A percentile compares a stretch with the other conserved stretches of the same genome.
phyloP scores from a whole-genome alignment of 208 protist genomes.

The Acanthamoeba castellanii region DNA sequence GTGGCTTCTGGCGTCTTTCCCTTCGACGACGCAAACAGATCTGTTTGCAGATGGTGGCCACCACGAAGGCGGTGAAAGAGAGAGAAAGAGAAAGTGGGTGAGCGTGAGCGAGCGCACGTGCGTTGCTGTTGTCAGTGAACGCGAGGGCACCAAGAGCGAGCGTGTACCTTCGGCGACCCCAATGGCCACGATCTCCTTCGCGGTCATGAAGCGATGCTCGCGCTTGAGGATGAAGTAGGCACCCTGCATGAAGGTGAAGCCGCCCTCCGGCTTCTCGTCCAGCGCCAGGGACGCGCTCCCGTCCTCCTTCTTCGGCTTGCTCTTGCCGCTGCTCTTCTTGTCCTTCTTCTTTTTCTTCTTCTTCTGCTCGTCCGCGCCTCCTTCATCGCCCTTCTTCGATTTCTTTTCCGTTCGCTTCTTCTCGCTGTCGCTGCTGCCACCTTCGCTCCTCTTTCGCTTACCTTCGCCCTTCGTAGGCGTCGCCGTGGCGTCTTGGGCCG shows the following conservation, averaged over 20 bases:
- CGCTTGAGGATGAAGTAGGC: constrained; percentile 33
- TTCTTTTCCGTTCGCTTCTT: neutral
- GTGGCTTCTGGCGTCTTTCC: constrained; percentile 13
- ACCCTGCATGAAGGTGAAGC: constrained; percentile 18
- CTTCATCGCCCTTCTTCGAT: neutral
- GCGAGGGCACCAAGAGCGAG: neutral
- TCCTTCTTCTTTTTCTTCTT: neutral
- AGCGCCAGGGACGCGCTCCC: neutral
- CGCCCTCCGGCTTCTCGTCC: constrained; percentile 16
- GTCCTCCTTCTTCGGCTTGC: constrained; percentile 12
- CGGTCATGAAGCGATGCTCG: constrained; percentile 44
- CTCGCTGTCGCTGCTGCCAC: neutral
- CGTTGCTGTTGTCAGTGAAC: neutral
- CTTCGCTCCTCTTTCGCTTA: neutral
- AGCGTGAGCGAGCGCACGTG: too few relatives aligned
- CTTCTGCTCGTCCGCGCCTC: neutral
- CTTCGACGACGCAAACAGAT: constrained; percentile 9
- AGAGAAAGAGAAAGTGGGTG: neutral
- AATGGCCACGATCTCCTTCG: constrained; percentile 17
- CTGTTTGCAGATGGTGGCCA: neutral
- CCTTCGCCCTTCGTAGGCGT: neutral
- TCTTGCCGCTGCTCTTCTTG: neutral
- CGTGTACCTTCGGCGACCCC: neutral
- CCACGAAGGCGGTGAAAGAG: neutral
- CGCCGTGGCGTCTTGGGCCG: neutral